Conservation (phyloP, 75 land plant species). For the Sequoiadendron giganteum region DNA sequence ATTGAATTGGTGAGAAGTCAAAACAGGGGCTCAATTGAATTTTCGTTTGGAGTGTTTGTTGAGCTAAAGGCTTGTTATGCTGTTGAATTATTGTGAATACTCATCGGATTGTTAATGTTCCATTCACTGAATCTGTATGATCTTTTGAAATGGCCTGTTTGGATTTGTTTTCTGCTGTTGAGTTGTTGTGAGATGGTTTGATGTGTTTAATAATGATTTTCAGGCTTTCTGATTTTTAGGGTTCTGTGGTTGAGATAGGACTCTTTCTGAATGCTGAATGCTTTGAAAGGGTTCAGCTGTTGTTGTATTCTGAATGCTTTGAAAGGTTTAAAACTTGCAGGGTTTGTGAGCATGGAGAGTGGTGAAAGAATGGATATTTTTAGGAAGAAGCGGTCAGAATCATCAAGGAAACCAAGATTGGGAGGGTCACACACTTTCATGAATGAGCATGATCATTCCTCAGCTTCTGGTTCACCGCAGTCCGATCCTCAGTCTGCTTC, state of each 20-base stretch:
- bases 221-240: neutral
- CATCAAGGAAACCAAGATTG: neutral
- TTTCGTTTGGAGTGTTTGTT: neutral
- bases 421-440: conserved; percentile 2
- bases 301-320: neutral
- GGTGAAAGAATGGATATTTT: neutral
- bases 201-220: neutral
- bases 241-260: neutral
- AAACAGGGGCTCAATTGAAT: neutral
- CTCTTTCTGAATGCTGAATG: too few species aligned
- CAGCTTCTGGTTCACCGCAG: conserved; percentile 5
- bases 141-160: neutral
- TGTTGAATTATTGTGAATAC: neutral
- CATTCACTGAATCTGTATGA: neutral
- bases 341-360: neutral
- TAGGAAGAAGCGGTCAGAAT: conserved; percentile 8
- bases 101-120: neutral
- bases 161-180: too few species aligned
- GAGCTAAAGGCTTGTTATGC: neutral
- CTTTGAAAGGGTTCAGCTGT: neutral
- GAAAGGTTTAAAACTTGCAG: neutral
- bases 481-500: neutral
- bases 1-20: neutral
- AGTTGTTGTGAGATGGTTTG: neutral
- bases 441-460: conserved; percentile 4